These are phyloP conservation scores for Kodamaea lidongshanica DNA, from an alignment of 805 yeast genomes.

Conservation along the genomic window DNA sequence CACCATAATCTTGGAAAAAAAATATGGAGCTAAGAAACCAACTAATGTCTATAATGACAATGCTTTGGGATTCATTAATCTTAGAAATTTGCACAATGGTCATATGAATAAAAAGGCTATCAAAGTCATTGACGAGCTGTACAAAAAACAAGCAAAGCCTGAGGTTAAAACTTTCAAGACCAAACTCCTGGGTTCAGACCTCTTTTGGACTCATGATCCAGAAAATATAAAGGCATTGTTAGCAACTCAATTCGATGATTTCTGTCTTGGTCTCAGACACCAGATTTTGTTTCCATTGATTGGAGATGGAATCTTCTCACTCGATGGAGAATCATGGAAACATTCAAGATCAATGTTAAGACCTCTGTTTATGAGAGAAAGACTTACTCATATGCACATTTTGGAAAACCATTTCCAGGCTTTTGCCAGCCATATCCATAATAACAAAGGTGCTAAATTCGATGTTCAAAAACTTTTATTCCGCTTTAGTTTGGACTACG, in stretches of 20 bases:
- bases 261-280: slow-evolving; percentile 15
- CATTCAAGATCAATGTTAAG: slow-evolving; percentile 18
- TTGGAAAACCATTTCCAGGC: slow-evolving; percentile 13
- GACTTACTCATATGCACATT: slow-evolving; percentile 13
- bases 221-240: slow-evolving; percentile 19
- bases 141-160: slow-evolving; percentile 9
- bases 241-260: slow-evolving; percentile 18
- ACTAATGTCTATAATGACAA: slow-evolving; percentile 8
- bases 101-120: slow-evolving; percentile 11
- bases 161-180: slow-evolving; percentile 12
- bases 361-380: slow-evolving; percentile 17
- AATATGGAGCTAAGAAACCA: slow-evolving; percentile 10
- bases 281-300: slow-evolving; percentile 13
- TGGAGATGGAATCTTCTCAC: slow-evolving; percentile 19
- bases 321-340: slow-evolving; percentile 17
- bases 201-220: slow-evolving; percentile 15
- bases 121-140: slow-evolving; percentile 15
- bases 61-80: slow-evolving; percentile 14
- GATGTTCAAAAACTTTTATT: slow-evolving; percentile 8
- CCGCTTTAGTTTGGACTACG: slow-evolving; percentile 12
- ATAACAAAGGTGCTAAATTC: slow-evolving; percentile 3
- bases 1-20: slow-evolving; percentile 1
- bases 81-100: slow-evolving; percentile 2
- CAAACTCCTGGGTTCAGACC: slow-evolving; percentile 8
- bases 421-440: slow-evolving; percentile 9